Evolutionary conservation across 1,284 basidiomycete species (phyloP).

Genomic region (Puccinia triticina): DNA sequence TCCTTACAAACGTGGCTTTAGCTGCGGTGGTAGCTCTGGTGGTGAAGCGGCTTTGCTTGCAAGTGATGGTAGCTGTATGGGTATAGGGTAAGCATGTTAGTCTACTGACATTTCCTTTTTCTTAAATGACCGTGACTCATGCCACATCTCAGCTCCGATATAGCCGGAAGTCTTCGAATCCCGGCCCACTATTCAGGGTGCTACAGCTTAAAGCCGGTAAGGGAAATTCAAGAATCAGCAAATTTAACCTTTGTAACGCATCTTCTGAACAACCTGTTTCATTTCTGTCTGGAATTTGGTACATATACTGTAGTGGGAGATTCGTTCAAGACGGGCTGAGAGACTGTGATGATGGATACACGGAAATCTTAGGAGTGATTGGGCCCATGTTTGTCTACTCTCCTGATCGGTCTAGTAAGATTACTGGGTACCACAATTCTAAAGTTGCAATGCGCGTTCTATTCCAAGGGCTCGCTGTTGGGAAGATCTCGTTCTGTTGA

Average conservation of each 20-base stretch:
- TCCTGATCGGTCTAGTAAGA: background rate
- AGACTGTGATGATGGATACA: constrained; percentile 67
- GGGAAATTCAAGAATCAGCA: constrained; percentile 60
- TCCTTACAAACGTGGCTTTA: constrained; percentile 68
- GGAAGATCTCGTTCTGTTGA: constrained; percentile 69
- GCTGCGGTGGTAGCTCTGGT: constrained; percentile 75
- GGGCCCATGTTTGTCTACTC: constrained; percentile 68
- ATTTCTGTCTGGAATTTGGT: background rate
- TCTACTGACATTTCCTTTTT: background rate
- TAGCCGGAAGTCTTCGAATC: constrained; percentile 71
- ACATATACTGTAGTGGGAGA: constrained; percentile 27
- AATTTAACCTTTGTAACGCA: constrained; percentile 43
- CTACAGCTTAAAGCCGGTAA: constrained; percentile 75
- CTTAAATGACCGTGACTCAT: background rate
- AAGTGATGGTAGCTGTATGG: constrained; percentile 74
- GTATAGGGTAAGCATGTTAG: constrained; percentile 70
- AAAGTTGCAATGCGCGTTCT: background rate
- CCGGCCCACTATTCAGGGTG: constrained; percentile 79
- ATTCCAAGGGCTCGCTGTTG: constrained; percentile 67
- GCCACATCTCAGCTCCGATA: constrained; percentile 50
- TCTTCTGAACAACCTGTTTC: constrained; percentile 58
- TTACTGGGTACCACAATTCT: background rate
- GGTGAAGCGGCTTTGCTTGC: constrained; percentile 77
- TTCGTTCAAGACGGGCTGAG: constrained; percentile 30
- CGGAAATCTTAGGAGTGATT: constrained; percentile 67